Percentiles rank a stretch among this genome's conserved stretches.
These are phyloP conservation scores for Psilocybe sp. DNA, from an alignment of 768 basidiomycete genomes.

Conservation along the genomic window DNA sequence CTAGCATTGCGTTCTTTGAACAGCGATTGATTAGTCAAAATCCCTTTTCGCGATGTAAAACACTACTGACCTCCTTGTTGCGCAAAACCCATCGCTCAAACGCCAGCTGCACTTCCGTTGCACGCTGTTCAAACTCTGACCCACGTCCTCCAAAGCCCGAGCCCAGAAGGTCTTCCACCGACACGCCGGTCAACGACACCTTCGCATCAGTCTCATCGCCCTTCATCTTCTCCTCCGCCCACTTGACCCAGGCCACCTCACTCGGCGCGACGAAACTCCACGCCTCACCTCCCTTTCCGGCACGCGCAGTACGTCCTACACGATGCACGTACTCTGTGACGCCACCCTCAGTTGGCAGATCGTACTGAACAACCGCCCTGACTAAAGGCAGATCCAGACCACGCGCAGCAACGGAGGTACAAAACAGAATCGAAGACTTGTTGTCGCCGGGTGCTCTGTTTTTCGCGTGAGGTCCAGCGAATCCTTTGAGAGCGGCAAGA, in stretches of 20 bases:
- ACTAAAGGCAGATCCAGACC: constrained; percentile 96
- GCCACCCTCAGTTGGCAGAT: constrained; percentile 96
- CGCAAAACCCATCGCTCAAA: constrained; percentile 92
- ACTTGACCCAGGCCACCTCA: constrained; percentile 86
- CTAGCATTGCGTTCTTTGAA: constrained; percentile 67
- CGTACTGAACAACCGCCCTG: constrained; percentile 91
- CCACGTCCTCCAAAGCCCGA: constrained; percentile 86
- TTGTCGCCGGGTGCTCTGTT: constrained; percentile 21
- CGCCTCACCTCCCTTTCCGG: constrained; percentile 92
- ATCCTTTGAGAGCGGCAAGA: constrained; percentile 77
- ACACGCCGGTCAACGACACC: constrained; percentile 54
- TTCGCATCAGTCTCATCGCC: constrained; percentile 39
- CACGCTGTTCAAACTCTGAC: constrained; percentile 79
- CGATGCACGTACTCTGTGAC: constrained; percentile 96
- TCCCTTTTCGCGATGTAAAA: constrained; percentile 1
- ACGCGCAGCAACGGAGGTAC: constrained; percentile 98
- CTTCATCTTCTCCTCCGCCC: constrained; percentile 84
- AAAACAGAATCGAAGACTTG: constrained; percentile 75
- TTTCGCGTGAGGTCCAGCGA: constrained; percentile 46
- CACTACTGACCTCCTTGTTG: constrained; percentile 54
- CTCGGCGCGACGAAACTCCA: constrained; percentile 90
- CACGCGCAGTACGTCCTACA: constrained; percentile 95
- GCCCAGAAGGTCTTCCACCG: constrained; percentile 68
- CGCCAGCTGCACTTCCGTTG: constrained; percentile 92
- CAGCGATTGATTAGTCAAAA: not conserved